Percentiles rank a stretch among this genome's conserved stretches.
These are phyloP conservation scores for Neurospora tetraspora DNA, from an alignment of 495 filamentous ascomycete genomes.

Conservation along the genomic window DNA sequence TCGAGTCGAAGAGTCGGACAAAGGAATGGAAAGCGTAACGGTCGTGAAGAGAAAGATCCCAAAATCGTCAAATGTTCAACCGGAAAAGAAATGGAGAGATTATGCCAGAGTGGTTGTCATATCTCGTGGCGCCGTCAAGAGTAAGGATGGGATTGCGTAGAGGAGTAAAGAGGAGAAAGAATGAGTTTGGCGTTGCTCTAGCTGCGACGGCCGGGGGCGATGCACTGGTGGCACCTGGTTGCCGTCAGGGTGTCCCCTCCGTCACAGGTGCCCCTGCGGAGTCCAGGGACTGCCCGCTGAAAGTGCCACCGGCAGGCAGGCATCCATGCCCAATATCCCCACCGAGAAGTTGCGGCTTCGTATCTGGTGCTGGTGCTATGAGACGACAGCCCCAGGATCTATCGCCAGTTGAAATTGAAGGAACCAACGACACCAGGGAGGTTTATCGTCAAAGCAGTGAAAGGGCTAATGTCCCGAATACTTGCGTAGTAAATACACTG, in stretches of 20 bases:
- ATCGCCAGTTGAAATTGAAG: not conserved
- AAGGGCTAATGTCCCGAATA: not conserved
- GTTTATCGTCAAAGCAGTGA: not conserved
- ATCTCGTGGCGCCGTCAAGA: conserved; percentile 1
- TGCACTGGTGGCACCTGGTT: not conserved
- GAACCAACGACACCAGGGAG: not conserved
- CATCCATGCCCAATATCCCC: no score
- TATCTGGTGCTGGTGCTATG: no score
- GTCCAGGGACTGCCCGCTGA: not conserved
- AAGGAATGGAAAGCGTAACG: conserved; percentile 16
- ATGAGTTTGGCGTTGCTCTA: not conserved
- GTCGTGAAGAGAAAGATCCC: conserved; percentile 12
- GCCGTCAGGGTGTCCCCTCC: not conserved
- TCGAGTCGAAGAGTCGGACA: conserved; percentile 1
- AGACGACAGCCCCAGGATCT: no score
- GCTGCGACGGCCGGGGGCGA: not conserved
- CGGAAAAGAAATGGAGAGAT: conserved; percentile 3
- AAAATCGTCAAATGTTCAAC: conserved; percentile 5
- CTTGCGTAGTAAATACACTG: not conserved
- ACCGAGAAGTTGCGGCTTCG: no score
- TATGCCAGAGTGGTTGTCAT: conserved; percentile 6
- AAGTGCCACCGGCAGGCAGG: not conserved
- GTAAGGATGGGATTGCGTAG: not conserved
- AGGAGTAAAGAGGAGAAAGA: not conserved
- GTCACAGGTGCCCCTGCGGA: not conserved